Conservation (phyloP, 2,329 filamentous ascomycete species). For the Colletotrichum tofieldiae region DNA sequence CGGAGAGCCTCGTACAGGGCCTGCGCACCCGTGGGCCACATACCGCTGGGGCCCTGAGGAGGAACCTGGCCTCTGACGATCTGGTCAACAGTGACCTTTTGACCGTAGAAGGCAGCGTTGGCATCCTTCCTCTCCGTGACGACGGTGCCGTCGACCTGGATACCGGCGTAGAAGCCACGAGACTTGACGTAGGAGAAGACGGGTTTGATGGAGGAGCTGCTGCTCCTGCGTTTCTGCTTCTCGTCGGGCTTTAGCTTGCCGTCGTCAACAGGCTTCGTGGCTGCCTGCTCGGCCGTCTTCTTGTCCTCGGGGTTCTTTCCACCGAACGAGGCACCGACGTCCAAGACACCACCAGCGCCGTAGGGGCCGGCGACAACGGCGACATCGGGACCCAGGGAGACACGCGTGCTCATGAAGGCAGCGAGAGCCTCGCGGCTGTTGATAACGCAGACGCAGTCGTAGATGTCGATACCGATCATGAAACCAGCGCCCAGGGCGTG, state of each 20-base stretch:
- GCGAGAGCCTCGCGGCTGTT: slow-evolving; percentile 83
- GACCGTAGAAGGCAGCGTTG: slow-evolving; percentile 88
- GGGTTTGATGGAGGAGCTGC: slow-evolving; percentile 52
- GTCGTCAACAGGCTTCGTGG: slow-evolving; percentile 45
- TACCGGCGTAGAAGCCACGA: slow-evolving; percentile 88
- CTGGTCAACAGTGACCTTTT: slow-evolving; percentile 63
- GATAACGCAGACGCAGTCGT: slow-evolving; percentile 90
- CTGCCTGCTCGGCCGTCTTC: slow-evolving; percentile 35
- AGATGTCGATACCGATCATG: slow-evolving; percentile 87
- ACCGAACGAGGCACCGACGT: slow-evolving; percentile 62
- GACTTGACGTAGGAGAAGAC: slow-evolving; percentile 86
- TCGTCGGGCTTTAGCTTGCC: slow-evolving; percentile 61
- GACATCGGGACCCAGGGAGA: slow-evolving; percentile 84
- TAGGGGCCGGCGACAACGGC: slow-evolving; percentile 80
- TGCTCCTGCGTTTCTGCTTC: slow-evolving; percentile 41
- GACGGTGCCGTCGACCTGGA: slow-evolving; percentile 89
- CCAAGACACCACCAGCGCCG: slow-evolving; percentile 81
- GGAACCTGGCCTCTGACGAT: slow-evolving; percentile 65
- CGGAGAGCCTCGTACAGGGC: slow-evolving; percentile 51
- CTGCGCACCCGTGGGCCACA: slow-evolving; percentile 54
- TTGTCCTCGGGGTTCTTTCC: slow-evolving; percentile 43
- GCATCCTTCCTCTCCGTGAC: slow-evolving; percentile 90
- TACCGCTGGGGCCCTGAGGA: slow-evolving; percentile 44
- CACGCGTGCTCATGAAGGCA: slow-evolving; percentile 82
- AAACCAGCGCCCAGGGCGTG: slow-evolving; percentile 87